Base-by-base conservation (phyloP, 129 eudicot species). In the Flaveria robusta region DNA sequence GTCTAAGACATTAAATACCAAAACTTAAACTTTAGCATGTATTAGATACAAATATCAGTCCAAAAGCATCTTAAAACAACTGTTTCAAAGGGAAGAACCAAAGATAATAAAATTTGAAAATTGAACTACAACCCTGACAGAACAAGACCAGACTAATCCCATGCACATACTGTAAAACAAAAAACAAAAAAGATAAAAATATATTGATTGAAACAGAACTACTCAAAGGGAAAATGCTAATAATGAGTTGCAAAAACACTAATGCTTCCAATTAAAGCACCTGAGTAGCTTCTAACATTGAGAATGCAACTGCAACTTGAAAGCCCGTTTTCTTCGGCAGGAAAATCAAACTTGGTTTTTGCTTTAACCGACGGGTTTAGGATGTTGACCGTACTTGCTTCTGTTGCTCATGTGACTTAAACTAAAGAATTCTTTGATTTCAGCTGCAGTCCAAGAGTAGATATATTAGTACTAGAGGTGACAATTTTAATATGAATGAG, bases 261-360 rank as follows among this genome's bases (percentile, higher is more conserved):
- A 71, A 71, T 56, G 74, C 81, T 82, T 82, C 66, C 64, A 27
- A 39, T 72, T 56, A 68, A 70, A 72, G 82, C 80, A 77, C 74
- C 85, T 22, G 46, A 52, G 54, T 50, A 76, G 43, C 81, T 50
- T 82, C 81, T 71, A 46, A 64, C 82, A 66, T 29, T 29, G 31
- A 65, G 19, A 68, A 50, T 71, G 45, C 78, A 79, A 65, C 49
- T 63, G 64, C 59, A 76, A 69, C 77, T 75, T 29, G 43, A 46
- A 69, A 31, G 51, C 76, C 60, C 41, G 19, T 29, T 70, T 68
- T 41, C 74, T 9, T 43, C 49, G 49, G 49, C 49, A 8, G 13
- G 49, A 45, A 65, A 52, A 43, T 65, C 37, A 47, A 72, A 12
- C 81, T 34, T 70, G 24, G 64, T 79, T 63, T 62, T 29, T 50